Evolutionary conservation across 257 asterid species (phyloP).

Genomic region (Salvia splendens): DNA sequence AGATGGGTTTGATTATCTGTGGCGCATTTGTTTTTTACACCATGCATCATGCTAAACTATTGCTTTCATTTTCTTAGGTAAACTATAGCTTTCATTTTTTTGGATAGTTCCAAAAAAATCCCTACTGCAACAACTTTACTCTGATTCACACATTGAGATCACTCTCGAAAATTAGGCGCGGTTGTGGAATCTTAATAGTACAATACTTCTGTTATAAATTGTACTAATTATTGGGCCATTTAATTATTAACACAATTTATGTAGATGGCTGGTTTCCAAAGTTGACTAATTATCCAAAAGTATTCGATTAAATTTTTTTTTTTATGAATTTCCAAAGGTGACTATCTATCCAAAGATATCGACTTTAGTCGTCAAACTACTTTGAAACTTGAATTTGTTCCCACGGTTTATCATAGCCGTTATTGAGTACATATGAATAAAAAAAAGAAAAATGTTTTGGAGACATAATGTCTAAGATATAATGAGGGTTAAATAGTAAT

Average conservation of each 20-base stretch:
- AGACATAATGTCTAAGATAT: no score
- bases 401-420: constrained; percentile 24
- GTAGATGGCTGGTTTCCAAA: neutral
- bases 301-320: no score
- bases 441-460: no score
- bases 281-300: no score
- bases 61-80: neutral
- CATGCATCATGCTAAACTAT: no score
- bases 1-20: no score
- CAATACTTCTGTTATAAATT: neutral
- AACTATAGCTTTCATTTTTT: neutral
- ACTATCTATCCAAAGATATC: neutral
- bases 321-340: neutral
- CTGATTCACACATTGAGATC: neutral
- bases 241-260: neutral
- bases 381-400: constrained; percentile 14
- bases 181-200: neutral
- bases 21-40: no score
- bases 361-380: neutral
- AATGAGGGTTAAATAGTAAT: no score
- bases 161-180: neutral
- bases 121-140: neutral
- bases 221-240: neutral
- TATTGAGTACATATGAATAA: neutral
- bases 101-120: neutral